phyloP scores from a whole-genome alignment of 352 stramenopile species.

The Phytophthora ohioensis region DNA sequence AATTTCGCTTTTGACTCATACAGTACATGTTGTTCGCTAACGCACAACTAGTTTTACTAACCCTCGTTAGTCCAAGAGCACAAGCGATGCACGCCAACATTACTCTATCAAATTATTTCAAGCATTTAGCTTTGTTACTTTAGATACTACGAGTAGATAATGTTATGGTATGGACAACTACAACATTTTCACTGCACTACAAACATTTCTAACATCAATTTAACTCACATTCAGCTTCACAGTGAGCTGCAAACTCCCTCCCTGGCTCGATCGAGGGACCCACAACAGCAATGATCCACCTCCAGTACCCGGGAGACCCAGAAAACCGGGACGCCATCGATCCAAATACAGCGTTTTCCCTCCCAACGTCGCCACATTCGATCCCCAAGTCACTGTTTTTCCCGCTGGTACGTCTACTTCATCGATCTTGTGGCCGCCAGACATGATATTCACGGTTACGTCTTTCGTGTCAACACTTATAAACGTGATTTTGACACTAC shows the following conservation, averaged over 20 bases:
- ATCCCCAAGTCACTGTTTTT: constrained; percentile 35
- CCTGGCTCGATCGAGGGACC: constrained; percentile 35
- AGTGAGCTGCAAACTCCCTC: constrained; percentile 35
- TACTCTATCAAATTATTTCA: too few relatives aligned
- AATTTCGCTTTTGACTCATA: too few relatives aligned
- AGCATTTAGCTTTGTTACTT: neutral
- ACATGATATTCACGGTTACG: constrained; percentile 50
- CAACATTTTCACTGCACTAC: neutral
- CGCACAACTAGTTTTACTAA: too few relatives aligned
- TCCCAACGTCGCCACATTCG: constrained; percentile 34
- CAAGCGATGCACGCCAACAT: too few relatives aligned
- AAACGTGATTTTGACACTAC: constrained; percentile 43
- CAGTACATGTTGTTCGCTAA: too few relatives aligned
- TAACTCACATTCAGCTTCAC: constrained; percentile 34
- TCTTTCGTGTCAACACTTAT: constrained; percentile 46
- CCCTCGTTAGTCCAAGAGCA: too few relatives aligned
- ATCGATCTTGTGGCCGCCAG: constrained; percentile 41
- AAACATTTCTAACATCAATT: neutral
- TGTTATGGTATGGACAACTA: neutral
- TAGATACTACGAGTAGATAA: neutral
- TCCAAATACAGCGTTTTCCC: constrained; percentile 54
- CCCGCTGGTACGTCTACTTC: constrained; percentile 40
- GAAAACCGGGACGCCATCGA: constrained; percentile 48
- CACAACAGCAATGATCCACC: constrained; percentile 47
- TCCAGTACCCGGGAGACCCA: constrained; percentile 40